Conservation (phyloP, 495 filamentous ascomycete genomes). For the Trichoderma asperelloides region DNA sequence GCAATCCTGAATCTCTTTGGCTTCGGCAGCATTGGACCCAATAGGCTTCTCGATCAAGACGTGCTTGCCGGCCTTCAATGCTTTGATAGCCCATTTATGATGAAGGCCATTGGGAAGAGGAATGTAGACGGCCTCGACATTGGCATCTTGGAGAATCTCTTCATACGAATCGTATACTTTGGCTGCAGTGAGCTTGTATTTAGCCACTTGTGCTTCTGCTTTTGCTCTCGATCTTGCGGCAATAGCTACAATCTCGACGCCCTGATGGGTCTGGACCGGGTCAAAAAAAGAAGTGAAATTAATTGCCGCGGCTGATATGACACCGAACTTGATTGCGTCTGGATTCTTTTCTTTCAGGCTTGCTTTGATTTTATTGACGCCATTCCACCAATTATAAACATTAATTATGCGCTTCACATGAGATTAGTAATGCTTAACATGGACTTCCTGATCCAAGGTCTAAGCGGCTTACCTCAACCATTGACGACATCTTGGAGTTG, state of each 20-base stretch:
- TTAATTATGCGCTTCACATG: neutral
- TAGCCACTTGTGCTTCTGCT: neutral
- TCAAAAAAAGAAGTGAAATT: neutral
- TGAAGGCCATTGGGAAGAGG: constrained; percentile 44
- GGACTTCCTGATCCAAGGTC: too few species aligned
- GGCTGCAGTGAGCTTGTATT: neutral
- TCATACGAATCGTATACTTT: constrained; percentile 41
- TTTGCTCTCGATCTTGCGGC: neutral
- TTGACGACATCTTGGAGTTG: too few species aligned
- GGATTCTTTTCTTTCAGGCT: neutral
- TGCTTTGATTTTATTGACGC: neutral
- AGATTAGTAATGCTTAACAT: neutral
- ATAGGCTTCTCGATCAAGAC: constrained; percentile 52
- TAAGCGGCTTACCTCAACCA: too few species aligned
- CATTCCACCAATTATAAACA: neutral
- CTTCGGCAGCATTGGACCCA: constrained; percentile 40
- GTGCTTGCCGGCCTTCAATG: constrained; percentile 46
- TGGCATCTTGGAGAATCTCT: constrained; percentile 44
- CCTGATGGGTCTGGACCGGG: neutral
- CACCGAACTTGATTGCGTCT: neutral
- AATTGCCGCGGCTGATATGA: neutral
- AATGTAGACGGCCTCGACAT: constrained; percentile 45
- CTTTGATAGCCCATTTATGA: constrained; percentile 44
- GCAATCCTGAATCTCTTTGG: constrained; percentile 29
- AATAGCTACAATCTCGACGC: neutral